Percentiles rank a stretch among this genome's conserved stretches.
phyloP scores from a whole-genome alignment of 768 basidiomycete species.

The Sutorius australiensis region DNA sequence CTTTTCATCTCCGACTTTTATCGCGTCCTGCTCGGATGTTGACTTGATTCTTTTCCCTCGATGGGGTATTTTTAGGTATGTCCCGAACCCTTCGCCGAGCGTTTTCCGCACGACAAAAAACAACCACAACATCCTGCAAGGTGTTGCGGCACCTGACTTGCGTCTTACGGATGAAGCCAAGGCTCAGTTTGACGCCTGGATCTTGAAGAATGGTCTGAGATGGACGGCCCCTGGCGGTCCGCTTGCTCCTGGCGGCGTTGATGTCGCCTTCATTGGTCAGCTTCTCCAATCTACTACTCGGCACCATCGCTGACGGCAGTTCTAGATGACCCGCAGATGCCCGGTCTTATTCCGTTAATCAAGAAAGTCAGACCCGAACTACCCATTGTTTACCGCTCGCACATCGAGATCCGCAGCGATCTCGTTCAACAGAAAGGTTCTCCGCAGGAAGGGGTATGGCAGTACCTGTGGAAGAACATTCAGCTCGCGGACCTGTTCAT shows the following conservation, averaged over 20 bases:
- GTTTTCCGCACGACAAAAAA: slow-evolving; percentile 94
- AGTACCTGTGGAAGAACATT: slow-evolving; percentile 93
- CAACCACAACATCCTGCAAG: slow-evolving; percentile 95
- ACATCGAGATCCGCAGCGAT: slow-evolving; percentile 91
- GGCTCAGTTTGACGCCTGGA: slow-evolving; percentile 82
- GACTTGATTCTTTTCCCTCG: slow-evolving; percentile 3
- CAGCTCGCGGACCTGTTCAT: slow-evolving; percentile 88
- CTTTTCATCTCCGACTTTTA: slow-evolving; percentile 5
- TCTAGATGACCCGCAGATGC: slow-evolving; percentile 88
- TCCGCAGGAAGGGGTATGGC: slow-evolving; percentile 89
- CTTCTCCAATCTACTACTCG: background rate
- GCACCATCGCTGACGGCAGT: slow-evolving; percentile 7
- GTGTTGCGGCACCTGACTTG: slow-evolving; percentile 75
- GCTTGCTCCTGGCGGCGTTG: slow-evolving; percentile 74
- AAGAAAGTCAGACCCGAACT: slow-evolving; percentile 77
- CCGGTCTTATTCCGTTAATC: slow-evolving; percentile 91
- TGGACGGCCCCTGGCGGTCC: slow-evolving; percentile 89
- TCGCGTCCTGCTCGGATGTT: background rate
- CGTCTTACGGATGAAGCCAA: slow-evolving; percentile 78
- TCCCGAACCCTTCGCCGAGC: slow-evolving; percentile 82
- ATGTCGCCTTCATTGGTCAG: slow-evolving; percentile 84
- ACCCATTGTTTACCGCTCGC: slow-evolving; percentile 90
- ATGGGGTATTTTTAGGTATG: slow-evolving; percentile 56
- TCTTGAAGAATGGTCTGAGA: slow-evolving; percentile 80
- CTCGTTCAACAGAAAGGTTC: slow-evolving; percentile 78